A percentile compares a stretch with the other conserved stretches of the same genome.
These are phyloP conservation scores for Glomus cerebriforme DNA, from an alignment of 192 early-diverging fungal species.

Conservation along the genomic window DNA sequence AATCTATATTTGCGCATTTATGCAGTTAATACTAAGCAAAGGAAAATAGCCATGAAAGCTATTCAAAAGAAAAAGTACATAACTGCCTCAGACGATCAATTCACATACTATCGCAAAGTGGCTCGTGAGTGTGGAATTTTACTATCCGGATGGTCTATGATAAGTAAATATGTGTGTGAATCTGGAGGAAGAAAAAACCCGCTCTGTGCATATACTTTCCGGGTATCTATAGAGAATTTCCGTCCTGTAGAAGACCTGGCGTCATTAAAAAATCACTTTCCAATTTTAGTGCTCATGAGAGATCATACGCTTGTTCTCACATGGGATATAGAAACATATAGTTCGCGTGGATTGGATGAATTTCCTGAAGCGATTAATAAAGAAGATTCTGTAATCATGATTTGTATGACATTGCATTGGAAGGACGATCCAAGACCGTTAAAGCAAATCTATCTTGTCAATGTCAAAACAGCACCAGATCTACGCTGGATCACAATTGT, in stretches of 20 bases:
- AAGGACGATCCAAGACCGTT: slow-evolving; percentile 7
- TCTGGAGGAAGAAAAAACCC: background rate
- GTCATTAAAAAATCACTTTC: background rate
- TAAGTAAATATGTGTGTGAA: background rate
- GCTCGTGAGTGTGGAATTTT: slow-evolving; percentile 4
- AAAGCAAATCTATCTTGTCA: background rate
- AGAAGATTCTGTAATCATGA: background rate
- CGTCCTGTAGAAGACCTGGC: background rate
- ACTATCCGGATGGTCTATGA: background rate
- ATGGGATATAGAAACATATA: slow-evolving; percentile 8
- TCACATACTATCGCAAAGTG: background rate
- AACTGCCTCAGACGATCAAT: background rate
- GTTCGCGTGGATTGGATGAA: too few relatives aligned
- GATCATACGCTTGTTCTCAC: background rate
- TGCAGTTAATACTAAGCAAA: too few relatives aligned
- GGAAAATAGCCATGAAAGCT: too few relatives aligned
- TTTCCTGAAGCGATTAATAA: background rate
- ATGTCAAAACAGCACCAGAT: too few relatives aligned
- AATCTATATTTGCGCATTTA: too few relatives aligned
- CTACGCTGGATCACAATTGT: too few relatives aligned
- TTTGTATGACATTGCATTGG: background rate
- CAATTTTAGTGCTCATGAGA: background rate
- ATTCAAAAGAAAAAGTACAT: too few relatives aligned
- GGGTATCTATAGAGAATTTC: slow-evolving; percentile 12
- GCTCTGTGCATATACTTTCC: slow-evolving; percentile 9